Base-by-base conservation (phyloP, 1,139 yeast genomes). In the Geotrichum europaeum region DNA sequence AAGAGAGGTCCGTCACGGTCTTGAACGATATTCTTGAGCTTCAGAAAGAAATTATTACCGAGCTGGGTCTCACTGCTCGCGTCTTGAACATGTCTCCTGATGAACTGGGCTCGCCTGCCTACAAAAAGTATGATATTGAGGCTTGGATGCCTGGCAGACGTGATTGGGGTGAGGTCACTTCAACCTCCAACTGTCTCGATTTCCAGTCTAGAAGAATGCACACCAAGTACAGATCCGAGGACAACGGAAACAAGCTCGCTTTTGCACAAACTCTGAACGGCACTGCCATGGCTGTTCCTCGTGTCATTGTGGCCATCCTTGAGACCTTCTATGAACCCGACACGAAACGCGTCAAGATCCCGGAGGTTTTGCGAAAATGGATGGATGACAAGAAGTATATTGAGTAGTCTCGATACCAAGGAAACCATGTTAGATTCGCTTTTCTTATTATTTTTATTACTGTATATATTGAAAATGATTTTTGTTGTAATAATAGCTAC, bases 91-190 rank as follows among this genome's bases (percentile, higher is more conserved):
- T 95, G 92, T 97, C 98, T 0, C 84, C 86, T 28, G 84, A 88
- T 64, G 99, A 95, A 70, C 76, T 95, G 58, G 99, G 99, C 0
- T 87, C 96, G 0, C 97, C 99, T 0, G 99, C 99, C 0, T 83
- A 81, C 73, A 86, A 87, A 69, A 95, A 95, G 73, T 90, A 86
- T 69, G 99, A 95, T 69, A 89, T 92, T 60, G 99, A 95, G 73
- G 97, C 95, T 0, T 90, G 97, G 94, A 94, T 95, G 97, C 99
- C 98, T 0, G 98, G 99, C 1, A 82, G 97, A 68, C 90, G 90
- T 1, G 75, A 76, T 1, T 95, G 96, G 90, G 99, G 99, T 2
- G 99, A 95, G 70, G 79, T 94, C 45, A 86, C 96, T 0, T 89
- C 97, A 51, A 79, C 95, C 1, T 91, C 98, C 1, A 94, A 92